Conservation (phyloP, 139 green algal species). For the Asterochloris erici region DNA sequence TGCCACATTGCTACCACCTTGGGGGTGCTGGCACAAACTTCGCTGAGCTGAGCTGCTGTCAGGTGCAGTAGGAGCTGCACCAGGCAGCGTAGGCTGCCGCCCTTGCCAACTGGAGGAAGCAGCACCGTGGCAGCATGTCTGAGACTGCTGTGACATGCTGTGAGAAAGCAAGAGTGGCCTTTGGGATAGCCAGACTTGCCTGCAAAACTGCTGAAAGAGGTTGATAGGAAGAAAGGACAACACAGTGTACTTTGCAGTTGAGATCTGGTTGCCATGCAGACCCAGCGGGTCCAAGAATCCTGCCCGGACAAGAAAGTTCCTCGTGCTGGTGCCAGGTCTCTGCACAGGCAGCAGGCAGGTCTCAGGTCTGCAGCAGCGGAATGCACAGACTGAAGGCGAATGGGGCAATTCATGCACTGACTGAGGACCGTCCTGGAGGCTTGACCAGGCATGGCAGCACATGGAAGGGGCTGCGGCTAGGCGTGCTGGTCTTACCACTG, state of each 20-base stretch:
- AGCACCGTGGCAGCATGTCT: too few species aligned
- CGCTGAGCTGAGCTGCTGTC: too few species aligned
- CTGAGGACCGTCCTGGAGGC: not conserved
- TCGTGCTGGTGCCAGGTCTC: not conserved
- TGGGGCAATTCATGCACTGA: not conserved
- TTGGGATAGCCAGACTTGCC: too few species aligned
- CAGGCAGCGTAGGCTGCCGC: too few species aligned
- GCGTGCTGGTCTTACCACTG: not conserved
- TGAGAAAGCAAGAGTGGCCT: too few species aligned
- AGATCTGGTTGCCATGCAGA: slow-evolving; percentile 35
- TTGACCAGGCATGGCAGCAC: not conserved
- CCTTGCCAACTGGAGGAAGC: too few species aligned
- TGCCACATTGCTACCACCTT: too few species aligned
- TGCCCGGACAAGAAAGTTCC: not conserved
- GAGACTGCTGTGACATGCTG: too few species aligned
- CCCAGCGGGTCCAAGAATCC: slow-evolving; percentile 8
- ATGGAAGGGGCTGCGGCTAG: not conserved
- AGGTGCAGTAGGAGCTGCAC: too few species aligned
- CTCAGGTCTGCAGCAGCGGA: not conserved
- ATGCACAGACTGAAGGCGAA: not conserved
- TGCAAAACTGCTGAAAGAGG: slow-evolving; percentile 53
- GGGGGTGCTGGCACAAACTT: too few species aligned
- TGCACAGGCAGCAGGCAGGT: not conserved
- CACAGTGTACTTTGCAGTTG: slow-evolving; percentile 78
- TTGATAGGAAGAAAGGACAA: slow-evolving; percentile 75